Conservation (phyloP, 352 stramenopile genomes). For the Phytophthora niederhauseri region DNA sequence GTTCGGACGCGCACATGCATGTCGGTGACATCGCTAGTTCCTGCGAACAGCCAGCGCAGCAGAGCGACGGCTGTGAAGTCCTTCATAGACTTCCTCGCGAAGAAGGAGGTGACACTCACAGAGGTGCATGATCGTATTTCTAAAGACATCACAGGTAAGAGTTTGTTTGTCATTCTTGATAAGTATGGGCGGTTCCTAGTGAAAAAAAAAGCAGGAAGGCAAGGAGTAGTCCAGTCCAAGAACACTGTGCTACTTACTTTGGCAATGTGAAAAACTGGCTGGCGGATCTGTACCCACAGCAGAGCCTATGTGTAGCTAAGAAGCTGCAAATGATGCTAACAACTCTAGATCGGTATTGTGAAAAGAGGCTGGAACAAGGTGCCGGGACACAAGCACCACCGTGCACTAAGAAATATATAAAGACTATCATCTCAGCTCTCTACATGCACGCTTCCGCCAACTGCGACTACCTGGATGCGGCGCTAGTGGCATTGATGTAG, state of each 20-base stretch:
- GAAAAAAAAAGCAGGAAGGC: not conserved
- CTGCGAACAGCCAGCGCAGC: too few species aligned
- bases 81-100: too few species aligned
- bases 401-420: not conserved
- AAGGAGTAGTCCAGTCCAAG: not conserved
- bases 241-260: not conserved
- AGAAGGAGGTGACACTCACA: too few species aligned
- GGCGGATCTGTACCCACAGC: not conserved
- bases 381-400: not conserved
- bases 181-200: not conserved
- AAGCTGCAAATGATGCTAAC: not conserved
- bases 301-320: not conserved
- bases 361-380: not conserved
- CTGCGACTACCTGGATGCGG: not conserved
- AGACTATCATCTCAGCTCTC: not conserved
- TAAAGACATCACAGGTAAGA: too few species aligned
- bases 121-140: too few species aligned
- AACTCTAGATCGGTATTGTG: constrained; percentile 2
- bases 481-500: not conserved
- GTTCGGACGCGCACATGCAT: too few species aligned
- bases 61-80: too few species aligned
- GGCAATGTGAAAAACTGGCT: not conserved
- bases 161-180: not conserved
- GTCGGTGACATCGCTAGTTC: too few species aligned
- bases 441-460: not conserved